Evolutionary conservation across 345 rosid species (phyloP).

Genomic region (Fremontodendron californicum): DNA sequence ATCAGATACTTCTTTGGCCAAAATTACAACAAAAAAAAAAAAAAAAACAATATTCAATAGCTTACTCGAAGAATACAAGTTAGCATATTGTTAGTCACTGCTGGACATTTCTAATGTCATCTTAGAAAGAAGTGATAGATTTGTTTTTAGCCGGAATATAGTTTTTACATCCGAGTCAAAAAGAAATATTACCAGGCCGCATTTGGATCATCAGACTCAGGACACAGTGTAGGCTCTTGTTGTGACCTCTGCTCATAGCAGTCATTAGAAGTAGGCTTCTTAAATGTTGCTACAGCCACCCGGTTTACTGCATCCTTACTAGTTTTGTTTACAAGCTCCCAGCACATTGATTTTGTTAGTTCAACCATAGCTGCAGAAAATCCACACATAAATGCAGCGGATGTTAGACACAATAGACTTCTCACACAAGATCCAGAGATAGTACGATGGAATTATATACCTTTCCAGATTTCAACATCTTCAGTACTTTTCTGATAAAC

Average conservation of each 20-base stretch:
- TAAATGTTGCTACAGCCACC: conserved; percentile 85
- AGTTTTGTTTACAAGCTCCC: conserved; percentile 68
- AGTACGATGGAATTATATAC: conserved; percentile 31
- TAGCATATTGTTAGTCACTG: not conserved
- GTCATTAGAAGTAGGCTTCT: too few species aligned
- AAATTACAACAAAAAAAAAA: too few species aligned
- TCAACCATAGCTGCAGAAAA: conserved; percentile 68
- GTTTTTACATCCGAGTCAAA: not conserved
- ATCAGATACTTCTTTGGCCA: not conserved
- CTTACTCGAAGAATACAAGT: not conserved
- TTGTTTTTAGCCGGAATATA: not conserved
- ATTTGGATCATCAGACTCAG: too few species aligned
- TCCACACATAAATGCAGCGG: conserved; percentile 17
- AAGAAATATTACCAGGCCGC: conserved; percentile 42
- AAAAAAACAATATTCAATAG: not conserved
- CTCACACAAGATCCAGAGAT: not conserved
- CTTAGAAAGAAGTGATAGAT: too few species aligned
- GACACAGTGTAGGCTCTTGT: too few species aligned
- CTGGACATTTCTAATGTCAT: not conserved
- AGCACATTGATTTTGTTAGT: conserved; percentile 75
- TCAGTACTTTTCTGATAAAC: conserved; percentile 62
- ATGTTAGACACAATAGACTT: conserved; percentile 24
- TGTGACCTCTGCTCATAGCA: too few species aligned
- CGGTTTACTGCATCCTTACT: conserved; percentile 60
- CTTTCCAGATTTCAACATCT: conserved; percentile 86